Evolutionary conservation across 192 early-diverging fungal genomes (phyloP).

Genomic region (Dissophora ornata): DNA sequence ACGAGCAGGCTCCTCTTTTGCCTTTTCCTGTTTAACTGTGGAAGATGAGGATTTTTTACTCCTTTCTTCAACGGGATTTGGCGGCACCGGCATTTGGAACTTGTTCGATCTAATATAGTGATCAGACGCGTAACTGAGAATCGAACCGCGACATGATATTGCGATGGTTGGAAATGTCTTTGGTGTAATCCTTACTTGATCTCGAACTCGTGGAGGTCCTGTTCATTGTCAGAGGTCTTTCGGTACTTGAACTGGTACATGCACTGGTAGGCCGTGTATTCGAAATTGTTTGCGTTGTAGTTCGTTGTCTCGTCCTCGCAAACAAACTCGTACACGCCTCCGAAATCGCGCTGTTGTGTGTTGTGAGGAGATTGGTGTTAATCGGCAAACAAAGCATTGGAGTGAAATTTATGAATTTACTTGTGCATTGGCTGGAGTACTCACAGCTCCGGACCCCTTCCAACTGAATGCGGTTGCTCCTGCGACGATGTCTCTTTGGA

Average conservation of each 20-base stretch:
- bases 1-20: conserved; percentile 22
- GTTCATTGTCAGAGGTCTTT: conserved; percentile 60
- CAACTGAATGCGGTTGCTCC: conserved; percentile 61
- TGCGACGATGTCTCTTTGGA: conserved; percentile 52
- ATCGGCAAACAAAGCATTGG: not conserved
- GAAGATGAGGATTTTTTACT: not conserved
- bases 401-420: not conserved
- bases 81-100: no score
- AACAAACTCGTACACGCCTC: conserved; percentile 58
- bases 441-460: conserved; percentile 62
- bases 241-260: conserved; percentile 69
- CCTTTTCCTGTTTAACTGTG: conserved; percentile 25
- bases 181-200: conserved; percentile 57
- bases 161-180: not conserved
- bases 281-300: conserved; percentile 61
- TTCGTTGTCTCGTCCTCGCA: conserved; percentile 56
- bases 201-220: conserved; percentile 63
- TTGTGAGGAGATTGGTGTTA: conserved; percentile 5
- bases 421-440: not conserved
- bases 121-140: not conserved
- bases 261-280: conserved; percentile 68
- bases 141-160: not conserved
- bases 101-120: no score
- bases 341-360: conserved; percentile 53
- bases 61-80: no score